Conservation (phyloP, 148 eudicot species). For the Rhododendron griersonianum region DNA sequence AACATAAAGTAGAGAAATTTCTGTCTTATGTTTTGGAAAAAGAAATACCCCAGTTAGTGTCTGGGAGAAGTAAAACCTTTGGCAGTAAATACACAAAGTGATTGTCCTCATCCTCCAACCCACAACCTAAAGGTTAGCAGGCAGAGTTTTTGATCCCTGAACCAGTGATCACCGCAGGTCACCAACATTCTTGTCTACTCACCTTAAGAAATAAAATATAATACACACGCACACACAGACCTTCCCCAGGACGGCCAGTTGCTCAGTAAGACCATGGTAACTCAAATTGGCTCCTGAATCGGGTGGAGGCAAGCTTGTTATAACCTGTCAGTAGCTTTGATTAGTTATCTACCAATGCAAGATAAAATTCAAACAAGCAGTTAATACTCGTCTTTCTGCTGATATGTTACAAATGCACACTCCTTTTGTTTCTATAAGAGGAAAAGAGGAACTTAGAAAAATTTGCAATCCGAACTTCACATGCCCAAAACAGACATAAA, state of each 20-base stretch:
- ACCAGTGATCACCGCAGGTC: background rate
- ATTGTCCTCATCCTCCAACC: background rate
- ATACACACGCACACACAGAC: no score
- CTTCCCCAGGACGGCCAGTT: no score
- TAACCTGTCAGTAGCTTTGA: conserved; percentile 36
- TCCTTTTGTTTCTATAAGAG: background rate
- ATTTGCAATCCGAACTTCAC: background rate
- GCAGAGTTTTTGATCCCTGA: conserved; percentile 56
- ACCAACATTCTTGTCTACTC: no score
- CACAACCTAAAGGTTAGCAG: conserved; percentile 30
- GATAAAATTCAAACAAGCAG: background rate
- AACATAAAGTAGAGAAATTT: background rate
- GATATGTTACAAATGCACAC: background rate
- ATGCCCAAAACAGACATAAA: background rate
- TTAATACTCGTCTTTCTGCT: no score
- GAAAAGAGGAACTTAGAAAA: background rate
- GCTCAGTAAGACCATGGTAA: no score
- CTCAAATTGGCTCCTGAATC: conserved; percentile 15
- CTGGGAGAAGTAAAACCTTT: background rate
- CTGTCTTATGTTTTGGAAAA: background rate
- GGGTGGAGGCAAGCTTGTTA: conserved; percentile 86
- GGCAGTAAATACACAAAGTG: background rate
- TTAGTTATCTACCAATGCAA: background rate
- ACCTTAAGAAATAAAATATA: no score
- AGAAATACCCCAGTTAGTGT: background rate